Evolutionary conservation across 768 basidiomycete genomes (phyloP).

Genomic region (Boletus subparvulus): DNA sequence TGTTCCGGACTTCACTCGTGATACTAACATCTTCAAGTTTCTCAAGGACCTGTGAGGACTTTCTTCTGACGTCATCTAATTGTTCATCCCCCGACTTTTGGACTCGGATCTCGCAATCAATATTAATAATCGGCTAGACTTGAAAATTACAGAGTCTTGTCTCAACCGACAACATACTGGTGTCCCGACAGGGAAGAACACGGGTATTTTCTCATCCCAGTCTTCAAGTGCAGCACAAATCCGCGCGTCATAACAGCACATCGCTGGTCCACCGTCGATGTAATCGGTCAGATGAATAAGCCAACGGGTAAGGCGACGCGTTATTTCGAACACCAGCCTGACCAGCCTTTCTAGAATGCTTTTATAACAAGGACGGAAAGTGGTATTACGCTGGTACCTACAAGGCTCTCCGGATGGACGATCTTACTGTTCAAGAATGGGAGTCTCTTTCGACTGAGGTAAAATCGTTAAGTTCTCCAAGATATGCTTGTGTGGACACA

Average conservation of each 20-base stretch:
- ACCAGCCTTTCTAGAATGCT: conserved; percentile 54
- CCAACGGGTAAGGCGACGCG: conserved; percentile 52
- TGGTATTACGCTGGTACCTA: conserved; percentile 88
- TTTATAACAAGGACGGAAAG: conserved; percentile 75
- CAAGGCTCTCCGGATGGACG: conserved; percentile 61
- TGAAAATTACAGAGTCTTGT: conserved; percentile 63
- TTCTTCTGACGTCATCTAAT: background rate
- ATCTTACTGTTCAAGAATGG: conserved; percentile 69
- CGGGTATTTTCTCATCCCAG: conserved; percentile 70
- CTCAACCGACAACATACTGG: conserved; percentile 70
- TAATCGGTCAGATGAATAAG: conserved; percentile 54
- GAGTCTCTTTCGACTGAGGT: conserved; percentile 65
- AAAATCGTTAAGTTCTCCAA: conserved; percentile 2
- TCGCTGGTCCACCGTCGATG: conserved; percentile 67
- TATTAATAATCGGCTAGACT: conserved; percentile 43
- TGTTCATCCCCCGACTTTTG: background rate
- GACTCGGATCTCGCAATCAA: background rate
- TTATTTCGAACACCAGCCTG: background rate
- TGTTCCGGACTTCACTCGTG: background rate
- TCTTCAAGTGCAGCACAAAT: conserved; percentile 78
- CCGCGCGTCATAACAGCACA: conserved; percentile 75
- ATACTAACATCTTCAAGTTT: conserved; percentile 38
- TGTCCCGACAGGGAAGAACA: conserved; percentile 82
- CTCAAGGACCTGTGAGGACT: conserved; percentile 55
- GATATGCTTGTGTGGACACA: conserved; percentile 5